A percentile compares a stretch with the other conserved stretches of the same genome.
phyloP scores from a whole-genome alignment of 1,284 basidiomycete genomes.

The Blastosporella zonata region DNA sequence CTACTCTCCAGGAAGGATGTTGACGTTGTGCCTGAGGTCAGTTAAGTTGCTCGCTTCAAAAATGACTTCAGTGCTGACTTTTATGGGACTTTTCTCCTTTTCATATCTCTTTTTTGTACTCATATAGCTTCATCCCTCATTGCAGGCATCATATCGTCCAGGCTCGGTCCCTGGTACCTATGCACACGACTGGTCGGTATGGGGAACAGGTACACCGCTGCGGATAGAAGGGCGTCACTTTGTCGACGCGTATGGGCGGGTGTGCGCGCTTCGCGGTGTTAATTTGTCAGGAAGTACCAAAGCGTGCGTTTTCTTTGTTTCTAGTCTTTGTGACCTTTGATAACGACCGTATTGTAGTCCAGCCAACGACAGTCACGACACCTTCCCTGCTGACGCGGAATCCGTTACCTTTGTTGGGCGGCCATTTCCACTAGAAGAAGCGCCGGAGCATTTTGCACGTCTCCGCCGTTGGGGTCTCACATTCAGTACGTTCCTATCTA shows the following conservation, averaged over 20 bases:
- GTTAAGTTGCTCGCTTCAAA: conserved; percentile 1
- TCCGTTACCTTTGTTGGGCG: conserved; percentile 76
- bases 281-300: conserved; percentile 83
- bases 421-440: conserved; percentile 83
- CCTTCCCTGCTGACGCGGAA: conserved; percentile 61
- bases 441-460: conserved; percentile 77
- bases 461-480: conserved; percentile 84
- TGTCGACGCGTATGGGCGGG: conserved; percentile 72
- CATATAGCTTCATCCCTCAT: conserved; percentile 41
- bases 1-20: conserved; percentile 12
- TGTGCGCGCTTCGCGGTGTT: conserved; percentile 76
- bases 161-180: conserved; percentile 45
- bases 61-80: not conserved
- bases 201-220: conserved; percentile 57
- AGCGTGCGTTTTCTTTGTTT: conserved; percentile 49
- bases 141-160: conserved; percentile 37
- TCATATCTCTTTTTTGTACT: not conserved
- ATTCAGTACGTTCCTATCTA: conserved; percentile 56
- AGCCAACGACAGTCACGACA: conserved; percentile 55
- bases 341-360: conserved; percentile 42
- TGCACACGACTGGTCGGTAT: conserved; percentile 71
- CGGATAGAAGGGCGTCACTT: conserved; percentile 69
- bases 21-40: not conserved
- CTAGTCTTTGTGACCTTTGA: not conserved
- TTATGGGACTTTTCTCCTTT: not conserved